Conservation (phyloP, 805 yeast genomes). For the Yarrowia porcina region DNA sequence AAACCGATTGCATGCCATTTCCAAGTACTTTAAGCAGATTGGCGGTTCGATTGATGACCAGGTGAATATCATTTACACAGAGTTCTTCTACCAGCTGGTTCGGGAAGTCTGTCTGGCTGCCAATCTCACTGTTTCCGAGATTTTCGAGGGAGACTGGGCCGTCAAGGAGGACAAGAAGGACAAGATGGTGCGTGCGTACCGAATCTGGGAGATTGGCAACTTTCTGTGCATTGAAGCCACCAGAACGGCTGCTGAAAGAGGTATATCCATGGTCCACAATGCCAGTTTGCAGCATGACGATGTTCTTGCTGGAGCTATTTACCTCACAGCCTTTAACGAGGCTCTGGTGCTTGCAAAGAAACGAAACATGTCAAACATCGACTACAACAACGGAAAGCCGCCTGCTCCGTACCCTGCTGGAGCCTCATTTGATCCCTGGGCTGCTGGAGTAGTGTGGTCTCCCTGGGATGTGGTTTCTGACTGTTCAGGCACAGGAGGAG, state of each 20-base stretch:
- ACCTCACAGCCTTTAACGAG: slow-evolving; percentile 1
- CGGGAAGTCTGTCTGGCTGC: slow-evolving; percentile 18
- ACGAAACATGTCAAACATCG: neutral
- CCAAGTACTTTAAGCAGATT: neutral
- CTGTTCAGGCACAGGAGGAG: slow-evolving; percentile 9
- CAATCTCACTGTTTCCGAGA: neutral
- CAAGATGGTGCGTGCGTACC: slow-evolving; percentile 17
- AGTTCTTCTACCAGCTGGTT: slow-evolving; percentile 8
- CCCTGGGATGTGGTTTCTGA: slow-evolving; percentile 1
- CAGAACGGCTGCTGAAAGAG: slow-evolving; percentile 5
- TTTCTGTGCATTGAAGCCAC: slow-evolving; percentile 9
- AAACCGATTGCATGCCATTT: neutral
- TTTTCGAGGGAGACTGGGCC: slow-evolving; percentile 21
- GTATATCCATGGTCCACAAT: neutral
- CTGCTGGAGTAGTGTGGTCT: neutral
- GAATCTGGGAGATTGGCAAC: slow-evolving; percentile 20
- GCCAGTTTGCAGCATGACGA: slow-evolving; percentile 6
- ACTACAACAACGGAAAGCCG: neutral
- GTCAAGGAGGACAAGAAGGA: slow-evolving; percentile 12
- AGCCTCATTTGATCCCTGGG: slow-evolving; percentile 14
- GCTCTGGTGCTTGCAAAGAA: neutral
- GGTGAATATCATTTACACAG: slow-evolving; percentile 18
- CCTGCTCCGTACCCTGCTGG: neutral
- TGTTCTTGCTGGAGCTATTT: neutral
- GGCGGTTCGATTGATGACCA: slow-evolving; percentile 15